Evolutionary conservation across 108 stramenopile genomes (phyloP), one percentile per base, ranked within the genome.

Genomic region (Pseudonitzschia delicatissima): DNA sequence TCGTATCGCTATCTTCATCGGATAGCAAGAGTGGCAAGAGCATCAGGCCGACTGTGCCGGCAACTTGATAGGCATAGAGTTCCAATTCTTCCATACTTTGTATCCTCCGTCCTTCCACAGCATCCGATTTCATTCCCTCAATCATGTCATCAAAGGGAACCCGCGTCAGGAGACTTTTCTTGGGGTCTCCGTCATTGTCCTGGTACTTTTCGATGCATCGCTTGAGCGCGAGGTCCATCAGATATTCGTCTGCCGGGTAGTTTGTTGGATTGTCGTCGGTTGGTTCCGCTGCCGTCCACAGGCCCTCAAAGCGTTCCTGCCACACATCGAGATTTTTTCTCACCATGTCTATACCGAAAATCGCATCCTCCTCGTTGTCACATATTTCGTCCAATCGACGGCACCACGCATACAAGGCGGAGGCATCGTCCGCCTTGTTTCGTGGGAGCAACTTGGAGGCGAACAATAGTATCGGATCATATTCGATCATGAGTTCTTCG

Each of bases 1-100:
- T 18, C n/a, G 4, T 28, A 1, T 9, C 53, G 11, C 31, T 33
- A 8, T 7, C 32, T 11, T 33, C 32, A 27, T n/a, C 0, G 9
- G 53, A 28, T 0, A 67, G 26, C 0, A 71, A 35, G 5, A 71
- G 44, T 4, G 70, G 70, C 13, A 71, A 36, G 4, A 71, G 44
- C 70, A 71, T 71, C 29, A 67, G 33, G 1, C 70, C 70, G 5
- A 71, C 70, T 15, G 70, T 71, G 1, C 70, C 70, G n/a, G 70
- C 70, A 17, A 71, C 70, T 67, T 67, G 70, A 67, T 71, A 71
- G 35, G 57, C 70, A 35, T 71, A 71, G 4, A 59, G 27, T 21
- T 71, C 70, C n/a, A 71, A 58, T 37, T 66, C 70, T 2, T 28
- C 70, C 70, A 71, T 66, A 25, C 26, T 67, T 28, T 31, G 20